Conservation (phyloP, 2,329 filamentous ascomycete genomes). For the Verticillium nubilum region DNA sequence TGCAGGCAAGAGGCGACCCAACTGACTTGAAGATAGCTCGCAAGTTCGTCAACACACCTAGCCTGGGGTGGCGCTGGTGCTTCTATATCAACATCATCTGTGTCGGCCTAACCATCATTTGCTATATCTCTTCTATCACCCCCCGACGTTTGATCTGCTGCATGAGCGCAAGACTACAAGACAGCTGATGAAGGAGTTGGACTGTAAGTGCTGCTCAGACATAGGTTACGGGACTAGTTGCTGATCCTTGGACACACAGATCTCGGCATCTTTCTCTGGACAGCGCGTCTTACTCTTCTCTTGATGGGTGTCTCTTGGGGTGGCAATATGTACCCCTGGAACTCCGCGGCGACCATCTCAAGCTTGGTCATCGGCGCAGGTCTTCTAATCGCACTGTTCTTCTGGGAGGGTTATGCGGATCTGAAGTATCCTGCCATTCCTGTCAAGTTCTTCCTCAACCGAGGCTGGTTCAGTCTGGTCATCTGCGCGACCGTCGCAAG, state of each 20-base stretch:
- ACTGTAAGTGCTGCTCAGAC: conserved; percentile 20
- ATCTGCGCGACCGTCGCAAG: conserved; percentile 21
- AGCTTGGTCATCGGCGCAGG: conserved; percentile 27
- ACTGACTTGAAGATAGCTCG: conserved; percentile 17
- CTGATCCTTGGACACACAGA: conserved; percentile 10
- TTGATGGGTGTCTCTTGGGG: conserved; percentile 41
- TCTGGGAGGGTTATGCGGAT: conserved; percentile 28
- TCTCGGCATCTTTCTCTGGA: conserved; percentile 38
- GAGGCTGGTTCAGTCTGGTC: conserved; percentile 18
- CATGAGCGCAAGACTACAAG: neutral
- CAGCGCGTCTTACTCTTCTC: conserved; percentile 36
- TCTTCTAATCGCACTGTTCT: conserved; percentile 26
- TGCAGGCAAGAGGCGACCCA: neutral
- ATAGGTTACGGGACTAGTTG: neutral
- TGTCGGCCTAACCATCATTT: conserved; percentile 24
- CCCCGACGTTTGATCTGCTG: conserved; percentile 19
- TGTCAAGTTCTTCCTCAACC: conserved; percentile 28
- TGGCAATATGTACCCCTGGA: conserved; percentile 35
- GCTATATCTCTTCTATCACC: conserved; percentile 33
- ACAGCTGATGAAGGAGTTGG: conserved; percentile 23
- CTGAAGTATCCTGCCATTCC: conserved; percentile 29
- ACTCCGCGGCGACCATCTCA: conserved; percentile 30
- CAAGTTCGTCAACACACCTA: conserved; percentile 25
- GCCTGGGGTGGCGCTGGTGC: conserved; percentile 32
- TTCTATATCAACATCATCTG: conserved; percentile 34